A percentile compares a stretch with the other conserved stretches of the same genome.
These are phyloP conservation scores for Scedosporium aurantiacum DNA, from an alignment of 2,329 filamentous ascomycete genomes.

Conservation along the genomic window DNA sequence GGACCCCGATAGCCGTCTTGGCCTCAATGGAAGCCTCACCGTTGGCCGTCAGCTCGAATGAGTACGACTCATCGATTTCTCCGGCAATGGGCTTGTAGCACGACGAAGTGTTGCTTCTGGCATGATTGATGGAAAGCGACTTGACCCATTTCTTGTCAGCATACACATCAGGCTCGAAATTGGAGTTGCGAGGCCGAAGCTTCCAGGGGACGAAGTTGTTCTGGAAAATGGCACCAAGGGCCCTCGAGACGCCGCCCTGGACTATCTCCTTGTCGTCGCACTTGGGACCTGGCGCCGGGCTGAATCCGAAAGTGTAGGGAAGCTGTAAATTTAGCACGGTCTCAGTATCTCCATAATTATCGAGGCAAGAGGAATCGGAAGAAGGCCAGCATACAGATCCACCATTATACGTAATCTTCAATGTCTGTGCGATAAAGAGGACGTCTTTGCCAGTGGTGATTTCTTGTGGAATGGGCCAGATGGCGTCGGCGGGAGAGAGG, in stretches of 20 bases:
- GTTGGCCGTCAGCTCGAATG: constrained; percentile 43
- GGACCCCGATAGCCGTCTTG: constrained; percentile 54
- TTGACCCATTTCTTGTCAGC: constrained; percentile 38
- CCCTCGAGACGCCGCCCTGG: constrained; percentile 44
- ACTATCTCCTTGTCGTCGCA: constrained; percentile 43
- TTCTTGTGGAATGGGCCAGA: constrained; percentile 46
- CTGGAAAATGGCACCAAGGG: constrained; percentile 53
- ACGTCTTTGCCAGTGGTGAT: constrained; percentile 39
- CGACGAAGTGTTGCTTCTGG: constrained; percentile 35
- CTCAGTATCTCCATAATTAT: constrained; percentile 20
- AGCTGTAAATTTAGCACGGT: constrained; percentile 30
- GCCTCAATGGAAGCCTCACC: constrained; percentile 55
- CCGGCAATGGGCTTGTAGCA: constrained; percentile 51
- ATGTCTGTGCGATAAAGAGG: constrained; percentile 40
- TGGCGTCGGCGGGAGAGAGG: constrained; percentile 30
- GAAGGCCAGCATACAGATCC: constrained; percentile 38
- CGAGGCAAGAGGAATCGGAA: constrained; percentile 13
- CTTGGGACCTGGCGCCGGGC: constrained; percentile 23
- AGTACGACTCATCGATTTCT: constrained; percentile 67
- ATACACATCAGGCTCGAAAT: constrained; percentile 50
- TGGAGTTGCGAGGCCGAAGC: constrained; percentile 51
- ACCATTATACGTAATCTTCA: constrained; percentile 49
- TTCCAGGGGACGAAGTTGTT: constrained; percentile 69
- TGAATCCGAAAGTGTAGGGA: constrained; percentile 33
- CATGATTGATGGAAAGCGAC: constrained; percentile 52